phyloP scores from a whole-genome alignment of 2,329 filamentous ascomycete genomes.

The Cladosporium sp. region DNA sequence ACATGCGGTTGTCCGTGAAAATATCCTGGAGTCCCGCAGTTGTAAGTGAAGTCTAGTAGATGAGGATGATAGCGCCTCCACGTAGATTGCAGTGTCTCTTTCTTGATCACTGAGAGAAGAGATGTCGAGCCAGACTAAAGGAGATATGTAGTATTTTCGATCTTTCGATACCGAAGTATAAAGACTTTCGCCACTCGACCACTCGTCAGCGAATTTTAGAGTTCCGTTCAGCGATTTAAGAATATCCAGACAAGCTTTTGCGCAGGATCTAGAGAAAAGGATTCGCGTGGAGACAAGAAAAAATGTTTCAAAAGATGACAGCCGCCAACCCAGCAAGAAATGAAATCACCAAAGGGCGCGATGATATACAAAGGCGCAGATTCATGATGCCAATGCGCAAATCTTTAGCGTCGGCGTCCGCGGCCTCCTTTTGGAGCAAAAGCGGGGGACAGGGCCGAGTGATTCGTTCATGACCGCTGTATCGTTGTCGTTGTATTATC shows the following conservation, averaged over 20 bases:
- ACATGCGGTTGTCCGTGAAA: background rate
- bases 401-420: slow-evolving; percentile 5
- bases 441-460: background rate
- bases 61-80: background rate
- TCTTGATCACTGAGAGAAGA: background rate
- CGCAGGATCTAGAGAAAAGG: background rate
- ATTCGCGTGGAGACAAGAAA: background rate
- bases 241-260: background rate
- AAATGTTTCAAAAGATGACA: background rate
- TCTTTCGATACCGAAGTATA: background rate
- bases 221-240: background rate
- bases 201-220: background rate
- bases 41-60: background rate
- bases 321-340: background rate
- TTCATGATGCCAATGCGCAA: slow-evolving; percentile 4
- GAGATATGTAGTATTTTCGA: too few relatives aligned
- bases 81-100: background rate
- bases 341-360: background rate
- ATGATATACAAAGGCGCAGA: slow-evolving; percentile 1
- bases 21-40: background rate
- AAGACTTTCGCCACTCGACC: background rate
- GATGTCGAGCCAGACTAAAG: background rate
- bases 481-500: background rate
- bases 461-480: background rate
- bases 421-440: background rate